These are phyloP conservation scores for Haplosporangium gracile DNA, from an alignment of 192 early-diverging fungal species.

Conservation along the genomic window DNA sequence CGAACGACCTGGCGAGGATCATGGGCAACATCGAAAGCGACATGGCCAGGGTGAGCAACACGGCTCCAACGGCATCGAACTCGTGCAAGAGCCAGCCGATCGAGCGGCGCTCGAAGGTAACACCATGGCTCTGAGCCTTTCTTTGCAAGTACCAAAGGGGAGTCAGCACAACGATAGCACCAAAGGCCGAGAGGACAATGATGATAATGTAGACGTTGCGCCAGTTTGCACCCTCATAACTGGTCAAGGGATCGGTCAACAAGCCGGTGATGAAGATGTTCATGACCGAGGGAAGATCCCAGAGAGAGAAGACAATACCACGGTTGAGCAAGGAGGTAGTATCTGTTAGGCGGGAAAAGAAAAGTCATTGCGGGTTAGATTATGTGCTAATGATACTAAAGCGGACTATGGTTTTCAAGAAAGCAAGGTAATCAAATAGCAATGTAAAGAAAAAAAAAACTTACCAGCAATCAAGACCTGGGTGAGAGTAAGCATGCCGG, in stretches of 20 bases:
- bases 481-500: conserved; percentile 40
- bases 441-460: conserved; percentile 3
- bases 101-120: conserved; percentile 2
- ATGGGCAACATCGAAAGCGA: conserved; percentile 36
- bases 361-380: not conserved
- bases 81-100: conserved; percentile 48
- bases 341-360: conserved; percentile 1
- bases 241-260: conserved; percentile 28
- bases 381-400: not conserved
- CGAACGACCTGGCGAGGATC: conserved; percentile 39
- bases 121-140: not conserved
- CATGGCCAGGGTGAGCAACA: conserved; percentile 44
- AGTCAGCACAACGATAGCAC: conserved; percentile 30
- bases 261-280: conserved; percentile 32
- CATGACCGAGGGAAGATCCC: conserved; percentile 35
- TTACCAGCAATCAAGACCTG: conserved; percentile 54
- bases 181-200: conserved; percentile 21
- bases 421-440: not conserved
- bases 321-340: conserved; percentile 41
- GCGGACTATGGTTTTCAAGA: no score
- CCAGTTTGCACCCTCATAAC: conserved; percentile 18
- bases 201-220: conserved; percentile 38
- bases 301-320: conserved; percentile 47
- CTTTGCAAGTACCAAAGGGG: conserved; percentile 50
- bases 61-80: conserved; percentile 44